Evolutionary conservation across 2,329 filamentous ascomycete genomes (phyloP).

Genomic region (Aspergillus alliaceus): DNA sequence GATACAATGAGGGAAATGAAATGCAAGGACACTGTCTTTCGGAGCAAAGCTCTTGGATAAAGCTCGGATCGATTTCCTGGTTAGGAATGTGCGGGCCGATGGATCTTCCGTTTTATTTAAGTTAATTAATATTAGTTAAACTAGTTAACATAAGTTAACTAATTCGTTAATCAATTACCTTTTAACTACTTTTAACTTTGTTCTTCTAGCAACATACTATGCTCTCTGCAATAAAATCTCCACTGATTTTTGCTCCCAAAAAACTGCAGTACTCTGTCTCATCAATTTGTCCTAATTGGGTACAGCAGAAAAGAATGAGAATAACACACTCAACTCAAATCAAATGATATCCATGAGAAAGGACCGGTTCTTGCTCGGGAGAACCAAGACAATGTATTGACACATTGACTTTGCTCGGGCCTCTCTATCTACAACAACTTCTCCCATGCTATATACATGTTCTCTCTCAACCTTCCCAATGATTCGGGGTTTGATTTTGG

Average conservation of each 20-base stretch:
- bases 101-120: constrained; percentile 25
- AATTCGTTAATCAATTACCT: no score
- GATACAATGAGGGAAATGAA: constrained; percentile 1
- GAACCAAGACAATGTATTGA: constrained; percentile 1
- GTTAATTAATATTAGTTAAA: no score
- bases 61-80: constrained; percentile 3
- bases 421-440: no score
- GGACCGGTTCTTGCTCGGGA: background rate
- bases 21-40: background rate
- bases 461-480: background rate
- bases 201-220: no score
- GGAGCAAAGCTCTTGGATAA: background rate
- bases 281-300: background rate
- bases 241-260: no score
- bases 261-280: background rate
- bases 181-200: no score
- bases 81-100: constrained; percentile 20
- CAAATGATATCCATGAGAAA: no score
- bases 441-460: no score
- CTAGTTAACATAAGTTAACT: no score
- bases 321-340: background rate
- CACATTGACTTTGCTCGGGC: background rate
- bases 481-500: background rate
- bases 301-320: constrained; percentile 5
- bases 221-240: no score